phyloP scores from a whole-genome alignment of 805 yeast species.

The Yamadazyma takamatsuzukensis region DNA sequence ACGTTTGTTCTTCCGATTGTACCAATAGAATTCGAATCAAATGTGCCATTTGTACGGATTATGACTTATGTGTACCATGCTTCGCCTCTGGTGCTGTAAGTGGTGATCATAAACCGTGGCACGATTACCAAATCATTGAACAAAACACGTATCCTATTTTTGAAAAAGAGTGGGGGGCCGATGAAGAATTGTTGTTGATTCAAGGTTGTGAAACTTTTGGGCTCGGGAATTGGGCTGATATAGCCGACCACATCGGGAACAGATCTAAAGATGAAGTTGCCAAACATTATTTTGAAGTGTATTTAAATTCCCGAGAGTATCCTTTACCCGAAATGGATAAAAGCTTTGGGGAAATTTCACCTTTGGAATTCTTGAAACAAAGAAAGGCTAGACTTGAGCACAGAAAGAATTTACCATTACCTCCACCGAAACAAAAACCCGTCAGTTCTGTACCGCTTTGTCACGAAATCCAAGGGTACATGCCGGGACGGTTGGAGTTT shows the following conservation, averaged over 20 bases:
- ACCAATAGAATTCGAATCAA: slow-evolving; percentile 85
- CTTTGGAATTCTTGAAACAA: slow-evolving; percentile 63
- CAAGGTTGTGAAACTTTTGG: slow-evolving; percentile 93
- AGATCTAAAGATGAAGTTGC: slow-evolving; percentile 89
- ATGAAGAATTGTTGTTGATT: slow-evolving; percentile 83
- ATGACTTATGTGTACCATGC: slow-evolving; percentile 97
- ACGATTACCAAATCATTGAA: slow-evolving; percentile 86
- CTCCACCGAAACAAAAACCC: slow-evolving; percentile 81
- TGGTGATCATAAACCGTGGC: slow-evolving; percentile 90
- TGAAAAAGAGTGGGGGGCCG: slow-evolving; percentile 95
- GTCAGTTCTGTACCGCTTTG: slow-evolving; percentile 92
- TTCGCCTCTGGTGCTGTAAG: slow-evolving; percentile 79
- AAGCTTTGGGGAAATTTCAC: slow-evolving; percentile 57
- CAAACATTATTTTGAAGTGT: slow-evolving; percentile 70
- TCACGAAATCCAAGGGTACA: slow-evolving; percentile 94
- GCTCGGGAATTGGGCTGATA: slow-evolving; percentile 95
- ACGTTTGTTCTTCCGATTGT: slow-evolving; percentile 94
- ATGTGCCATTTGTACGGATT: slow-evolving; percentile 91
- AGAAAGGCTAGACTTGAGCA: slow-evolving; percentile 70
- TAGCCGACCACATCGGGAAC: slow-evolving; percentile 94
- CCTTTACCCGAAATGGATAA: slow-evolving; percentile 87
- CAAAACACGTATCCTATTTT: slow-evolving; percentile 94
- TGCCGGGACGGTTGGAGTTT: slow-evolving; percentile 98
- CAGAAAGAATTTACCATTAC: slow-evolving; percentile 68
- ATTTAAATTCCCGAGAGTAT: slow-evolving; percentile 65